These are phyloP conservation scores for Hippophae gyantsensis DNA, from an alignment of 306 rosid genomes.

Conservation along the genomic window DNA sequence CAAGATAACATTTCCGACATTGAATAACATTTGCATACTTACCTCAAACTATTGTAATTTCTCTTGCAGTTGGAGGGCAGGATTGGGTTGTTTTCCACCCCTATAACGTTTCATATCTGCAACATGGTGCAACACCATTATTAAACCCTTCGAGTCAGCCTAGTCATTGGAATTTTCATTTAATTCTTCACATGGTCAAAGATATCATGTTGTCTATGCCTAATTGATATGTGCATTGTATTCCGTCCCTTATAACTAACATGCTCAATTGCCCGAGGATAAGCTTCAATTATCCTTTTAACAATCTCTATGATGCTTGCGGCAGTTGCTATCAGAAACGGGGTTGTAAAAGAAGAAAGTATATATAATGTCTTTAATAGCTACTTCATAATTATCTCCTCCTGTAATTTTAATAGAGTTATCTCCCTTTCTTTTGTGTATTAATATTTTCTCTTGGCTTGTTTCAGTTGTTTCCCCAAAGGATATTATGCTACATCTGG, in stretches of 20 bases:
- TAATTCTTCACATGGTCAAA: not conserved
- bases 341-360: not conserved
- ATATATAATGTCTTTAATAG: too few relatives aligned
- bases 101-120: not conserved
- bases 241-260: conserved; percentile 1
- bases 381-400: not conserved
- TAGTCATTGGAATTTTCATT: not conserved
- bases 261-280: conserved; percentile 17
- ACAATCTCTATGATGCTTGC: conserved; percentile 35
- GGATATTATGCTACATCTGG: not conserved
- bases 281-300: conserved; percentile 8
- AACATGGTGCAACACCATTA: conserved; percentile 12
- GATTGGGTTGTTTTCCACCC: not conserved
- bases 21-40: too few relatives aligned
- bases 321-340: conserved; percentile 36
- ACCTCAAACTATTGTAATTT: conserved; percentile 7
- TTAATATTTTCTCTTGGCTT: not conserved
- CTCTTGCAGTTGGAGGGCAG: not conserved
- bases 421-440: too few relatives aligned
- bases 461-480: not conserved
- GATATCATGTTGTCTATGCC: conserved; percentile 21
- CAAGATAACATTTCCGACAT: too few relatives aligned
- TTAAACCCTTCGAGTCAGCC: not conserved
- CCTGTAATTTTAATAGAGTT: not conserved
- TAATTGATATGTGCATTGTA: conserved; percentile 17